phyloP scores from a whole-genome alignment of 805 yeast species.

The Cyberlindnera meyerae region DNA sequence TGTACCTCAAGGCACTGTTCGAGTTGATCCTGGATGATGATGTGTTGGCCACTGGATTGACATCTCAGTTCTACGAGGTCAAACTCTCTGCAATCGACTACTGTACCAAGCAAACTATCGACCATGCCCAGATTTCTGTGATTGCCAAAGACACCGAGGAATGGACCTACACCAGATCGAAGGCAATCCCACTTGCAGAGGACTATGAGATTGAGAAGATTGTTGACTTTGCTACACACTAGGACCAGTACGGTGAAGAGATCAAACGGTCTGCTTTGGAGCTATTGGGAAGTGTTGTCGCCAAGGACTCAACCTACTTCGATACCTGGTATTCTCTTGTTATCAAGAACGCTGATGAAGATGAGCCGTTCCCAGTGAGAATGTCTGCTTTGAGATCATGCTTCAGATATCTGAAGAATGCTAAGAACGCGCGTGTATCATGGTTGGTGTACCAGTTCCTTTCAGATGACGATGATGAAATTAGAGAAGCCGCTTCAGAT shows the following conservation, averaged over 20 bases:
- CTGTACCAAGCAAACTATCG: conserved; percentile 14
- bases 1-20: conserved; percentile 35
- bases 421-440: conserved; percentile 17
- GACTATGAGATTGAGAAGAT: conserved; percentile 23
- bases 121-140: conserved; percentile 8
- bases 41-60: conserved; percentile 32
- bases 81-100: conserved; percentile 37
- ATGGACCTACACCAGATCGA: conserved; percentile 44
- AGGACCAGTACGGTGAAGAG: conserved; percentile 37
- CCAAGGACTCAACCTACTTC: conserved; percentile 27
- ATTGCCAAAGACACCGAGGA: conserved; percentile 24
- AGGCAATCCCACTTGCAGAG: conserved; percentile 26
- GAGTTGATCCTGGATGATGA: conserved; percentile 24
- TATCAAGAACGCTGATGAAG: conserved; percentile 31
- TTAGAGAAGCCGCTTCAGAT: conserved; percentile 45
- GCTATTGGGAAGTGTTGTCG: conserved; percentile 43
- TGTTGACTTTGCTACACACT: conserved; percentile 28
- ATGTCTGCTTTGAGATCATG: conserved; percentile 42
- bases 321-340: conserved; percentile 13
- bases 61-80: conserved; percentile 40
- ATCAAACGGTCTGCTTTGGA: conserved; percentile 46
- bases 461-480: conserved; percentile 63
- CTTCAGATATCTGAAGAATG: conserved; percentile 23
- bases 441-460: conserved; percentile 35
- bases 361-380: conserved; percentile 40